phyloP scores from a whole-genome alignment of 208 protist genomes.

The Eutreptiella sp. region DNA sequence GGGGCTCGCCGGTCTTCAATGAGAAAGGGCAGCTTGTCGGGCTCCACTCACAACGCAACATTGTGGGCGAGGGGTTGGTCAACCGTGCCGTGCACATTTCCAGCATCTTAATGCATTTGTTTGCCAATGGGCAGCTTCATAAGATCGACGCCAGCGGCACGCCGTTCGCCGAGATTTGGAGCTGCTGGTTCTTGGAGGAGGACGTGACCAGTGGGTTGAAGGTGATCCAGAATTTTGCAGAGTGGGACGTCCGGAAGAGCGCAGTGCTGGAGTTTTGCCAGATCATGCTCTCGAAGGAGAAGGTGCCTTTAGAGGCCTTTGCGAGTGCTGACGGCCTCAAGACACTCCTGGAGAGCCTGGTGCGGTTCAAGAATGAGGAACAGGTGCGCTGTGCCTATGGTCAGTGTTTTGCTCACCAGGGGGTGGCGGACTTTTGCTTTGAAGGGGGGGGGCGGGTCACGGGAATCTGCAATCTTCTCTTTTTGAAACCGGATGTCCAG shows the following conservation, averaged over 20 bases:
- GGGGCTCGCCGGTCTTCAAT: constrained; percentile 77
- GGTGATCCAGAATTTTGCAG: constrained; percentile 17
- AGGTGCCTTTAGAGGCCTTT: constrained; percentile 3
- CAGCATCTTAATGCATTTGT: constrained; percentile 77
- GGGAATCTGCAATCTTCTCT: too few relatives aligned
- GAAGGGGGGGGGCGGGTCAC: too few relatives aligned
- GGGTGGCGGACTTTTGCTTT: too few relatives aligned
- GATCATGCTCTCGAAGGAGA: background rate
- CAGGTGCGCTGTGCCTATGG: background rate
- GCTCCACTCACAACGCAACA: constrained; percentile 62
- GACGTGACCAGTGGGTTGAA: background rate
- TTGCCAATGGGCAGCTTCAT: constrained; percentile 66
- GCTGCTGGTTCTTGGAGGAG: constrained; percentile 54
- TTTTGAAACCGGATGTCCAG: too few relatives aligned
- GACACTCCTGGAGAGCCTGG: constrained; percentile 3
- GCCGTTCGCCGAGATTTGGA: constrained; percentile 72
- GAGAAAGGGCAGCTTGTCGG: constrained; percentile 66
- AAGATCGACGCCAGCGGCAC: constrained; percentile 46
- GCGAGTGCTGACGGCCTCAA: constrained; percentile 3
- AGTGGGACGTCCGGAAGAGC: background rate
- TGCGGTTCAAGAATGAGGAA: constrained; percentile 3
- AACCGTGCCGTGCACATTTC: constrained; percentile 65
- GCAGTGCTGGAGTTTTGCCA: background rate
- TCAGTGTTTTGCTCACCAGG: too few relatives aligned
- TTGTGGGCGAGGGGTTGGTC: constrained; percentile 54